Evolutionary conservation across 139 green algal species (phyloP).

Genomic region (Chlorella sp.): DNA sequence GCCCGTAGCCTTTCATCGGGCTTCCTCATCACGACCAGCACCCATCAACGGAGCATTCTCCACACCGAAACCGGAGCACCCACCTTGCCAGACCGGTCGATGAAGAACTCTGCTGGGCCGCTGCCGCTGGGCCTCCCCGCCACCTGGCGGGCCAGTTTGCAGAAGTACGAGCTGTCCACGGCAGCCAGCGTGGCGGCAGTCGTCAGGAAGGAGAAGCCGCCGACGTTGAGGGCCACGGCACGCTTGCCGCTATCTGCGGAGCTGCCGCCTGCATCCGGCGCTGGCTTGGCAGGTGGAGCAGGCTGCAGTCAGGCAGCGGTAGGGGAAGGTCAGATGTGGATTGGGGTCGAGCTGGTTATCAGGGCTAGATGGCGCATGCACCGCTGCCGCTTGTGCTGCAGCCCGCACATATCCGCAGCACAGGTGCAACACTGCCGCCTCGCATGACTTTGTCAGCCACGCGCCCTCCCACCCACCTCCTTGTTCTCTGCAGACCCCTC

Average conservation of each 20-base stretch:
- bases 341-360: too few species aligned
- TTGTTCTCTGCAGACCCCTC: slow-evolving; percentile 23
- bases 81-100: slow-evolving; percentile 53
- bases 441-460: too few species aligned
- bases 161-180: slow-evolving; percentile 47
- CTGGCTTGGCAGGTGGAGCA: background rate
- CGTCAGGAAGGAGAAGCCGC: slow-evolving; percentile 45
- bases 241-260: background rate
- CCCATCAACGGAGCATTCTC: background rate
- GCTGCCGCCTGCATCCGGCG: background rate
- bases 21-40: too few species aligned
- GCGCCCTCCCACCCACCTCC: background rate
- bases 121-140: background rate
- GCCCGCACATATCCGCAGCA: too few species aligned
- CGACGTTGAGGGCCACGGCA: slow-evolving; percentile 52
- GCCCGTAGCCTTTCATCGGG: too few species aligned
- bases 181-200: slow-evolving; percentile 49
- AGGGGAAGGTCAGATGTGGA: too few species aligned
- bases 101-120: slow-evolving; percentile 42
- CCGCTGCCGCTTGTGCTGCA: too few species aligned
- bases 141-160: slow-evolving; percentile 46
- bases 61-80: background rate
- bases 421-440: too few species aligned
- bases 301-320: background rate
- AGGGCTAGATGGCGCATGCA: background rate